phyloP scores from a whole-genome alignment of 2,329 filamentous ascomycete genomes.

The Colletotrichum trifolii region DNA sequence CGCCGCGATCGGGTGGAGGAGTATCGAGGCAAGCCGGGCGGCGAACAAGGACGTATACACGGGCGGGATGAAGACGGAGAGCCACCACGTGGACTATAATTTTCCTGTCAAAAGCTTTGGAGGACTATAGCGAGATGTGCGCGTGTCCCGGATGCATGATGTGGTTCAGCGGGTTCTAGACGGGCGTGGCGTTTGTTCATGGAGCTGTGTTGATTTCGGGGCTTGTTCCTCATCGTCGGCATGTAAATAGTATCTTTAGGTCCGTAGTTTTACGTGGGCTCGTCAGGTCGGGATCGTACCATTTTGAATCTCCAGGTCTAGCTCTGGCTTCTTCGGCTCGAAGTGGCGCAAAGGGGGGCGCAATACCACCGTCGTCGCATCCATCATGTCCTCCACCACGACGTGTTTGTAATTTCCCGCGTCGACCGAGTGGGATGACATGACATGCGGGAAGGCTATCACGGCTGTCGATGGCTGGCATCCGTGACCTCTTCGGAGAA shows the following conservation, averaged over 20 bases:
- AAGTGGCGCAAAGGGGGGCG: too few species aligned
- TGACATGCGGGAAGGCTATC: background rate
- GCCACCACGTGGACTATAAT: conserved; percentile 42
- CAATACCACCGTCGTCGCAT: too few species aligned
- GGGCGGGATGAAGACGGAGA: conserved; percentile 37
- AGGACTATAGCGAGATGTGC: conserved; percentile 32
- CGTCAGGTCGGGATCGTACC: too few species aligned
- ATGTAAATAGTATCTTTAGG: too few species aligned
- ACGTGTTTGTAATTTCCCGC: background rate
- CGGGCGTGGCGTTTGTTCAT: conserved; percentile 19
- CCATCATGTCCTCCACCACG: background rate
- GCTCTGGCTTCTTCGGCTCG: too few species aligned
- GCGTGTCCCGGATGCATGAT: conserved; percentile 35
- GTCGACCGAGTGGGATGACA: background rate
- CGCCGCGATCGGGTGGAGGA: conserved; percentile 41
- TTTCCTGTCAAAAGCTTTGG: conserved; percentile 44
- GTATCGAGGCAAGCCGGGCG: conserved; percentile 40
- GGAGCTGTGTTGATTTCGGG: too few species aligned
- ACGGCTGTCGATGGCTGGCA: background rate
- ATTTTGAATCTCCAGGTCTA: too few species aligned
- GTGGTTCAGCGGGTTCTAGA: conserved; percentile 35
- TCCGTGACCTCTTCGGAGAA: background rate
- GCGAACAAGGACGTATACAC: conserved; percentile 37
- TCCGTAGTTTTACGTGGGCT: too few species aligned
- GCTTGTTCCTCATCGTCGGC: too few species aligned